Percentiles rank a stretch among this genome's conserved stretches.
phyloP scores from a whole-genome alignment of 305 asterid genomes.

The Fraxinus ornus region DNA sequence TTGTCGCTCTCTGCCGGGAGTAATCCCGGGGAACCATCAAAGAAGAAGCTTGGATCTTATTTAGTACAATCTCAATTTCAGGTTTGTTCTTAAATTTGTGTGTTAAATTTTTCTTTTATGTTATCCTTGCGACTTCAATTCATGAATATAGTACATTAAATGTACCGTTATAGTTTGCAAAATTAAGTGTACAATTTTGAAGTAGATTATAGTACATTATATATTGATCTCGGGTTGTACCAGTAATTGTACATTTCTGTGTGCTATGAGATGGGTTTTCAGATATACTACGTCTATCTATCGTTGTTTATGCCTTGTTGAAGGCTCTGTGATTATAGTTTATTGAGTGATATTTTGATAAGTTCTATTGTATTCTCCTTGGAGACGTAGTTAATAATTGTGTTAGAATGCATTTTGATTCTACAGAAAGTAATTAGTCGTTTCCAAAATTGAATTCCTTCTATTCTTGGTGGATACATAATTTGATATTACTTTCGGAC shows the following conservation, averaged over 20 bases:
- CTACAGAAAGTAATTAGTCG: not conserved
- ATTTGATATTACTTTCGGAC: slow-evolving; percentile 9
- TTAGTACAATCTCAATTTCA: slow-evolving; percentile 87
- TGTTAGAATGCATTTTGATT: not conserved
- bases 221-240: not conserved
- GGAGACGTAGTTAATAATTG: not conserved
- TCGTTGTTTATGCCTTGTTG: not conserved
- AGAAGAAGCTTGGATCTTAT: slow-evolving; percentile 79
- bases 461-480: slow-evolving; percentile 1
- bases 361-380: not conserved
- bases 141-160: not conserved
- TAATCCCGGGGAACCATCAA: slow-evolving; percentile 67
- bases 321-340: not conserved
- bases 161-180: not conserved
- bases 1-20: slow-evolving; percentile 86
- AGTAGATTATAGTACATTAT: not conserved
- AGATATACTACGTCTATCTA: not conserved
- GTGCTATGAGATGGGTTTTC: not conserved
- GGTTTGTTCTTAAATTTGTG: slow-evolving; percentile 41
- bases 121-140: not conserved
- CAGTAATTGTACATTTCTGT: not conserved
- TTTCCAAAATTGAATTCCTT: not conserved
- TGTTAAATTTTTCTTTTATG: not conserved
- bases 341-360: not conserved
- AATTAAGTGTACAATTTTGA: slow-evolving; percentile 1